phyloP scores from a whole-genome alignment of 192 early-diverging fungal genomes.

The Backusella westeae region DNA sequence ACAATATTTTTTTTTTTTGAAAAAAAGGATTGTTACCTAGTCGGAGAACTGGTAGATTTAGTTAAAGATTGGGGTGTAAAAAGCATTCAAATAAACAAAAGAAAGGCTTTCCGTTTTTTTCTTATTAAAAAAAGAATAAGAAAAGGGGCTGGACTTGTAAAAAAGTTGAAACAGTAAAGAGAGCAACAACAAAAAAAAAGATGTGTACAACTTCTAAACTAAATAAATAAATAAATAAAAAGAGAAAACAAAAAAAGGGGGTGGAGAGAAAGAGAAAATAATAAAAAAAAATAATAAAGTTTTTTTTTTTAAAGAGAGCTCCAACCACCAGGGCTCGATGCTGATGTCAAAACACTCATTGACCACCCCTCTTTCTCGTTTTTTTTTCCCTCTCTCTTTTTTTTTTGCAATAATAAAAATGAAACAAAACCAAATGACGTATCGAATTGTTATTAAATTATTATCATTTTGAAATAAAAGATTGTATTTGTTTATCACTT shows the following conservation, averaged over 20 bases:
- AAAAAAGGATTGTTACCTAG: background rate
- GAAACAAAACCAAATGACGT: background rate
- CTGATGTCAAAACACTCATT: constrained; percentile 8
- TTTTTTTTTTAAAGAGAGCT: constrained; percentile 7
- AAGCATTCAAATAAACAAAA: background rate
- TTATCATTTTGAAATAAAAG: no score
- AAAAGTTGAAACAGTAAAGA: constrained; percentile 5
- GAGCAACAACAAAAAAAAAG: background rate
- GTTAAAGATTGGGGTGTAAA: constrained; percentile 2
- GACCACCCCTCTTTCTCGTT: background rate
- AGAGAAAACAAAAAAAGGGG: constrained; percentile 1
- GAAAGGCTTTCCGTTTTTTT: background rate
- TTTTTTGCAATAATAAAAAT: background rate
- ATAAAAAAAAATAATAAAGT: background rate
- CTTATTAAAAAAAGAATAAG: background rate
- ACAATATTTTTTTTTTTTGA: background rate
- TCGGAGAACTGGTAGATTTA: constrained; percentile 8
- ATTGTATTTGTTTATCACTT: background rate
- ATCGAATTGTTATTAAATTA: background rate
- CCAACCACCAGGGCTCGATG: constrained; percentile 5
- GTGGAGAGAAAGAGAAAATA: background rate
- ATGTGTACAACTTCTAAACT: background rate
- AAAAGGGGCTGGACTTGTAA: background rate
- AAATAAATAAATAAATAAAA: background rate
- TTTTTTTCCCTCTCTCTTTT: background rate